Evolutionary conservation across 495 filamentous ascomycete species (phyloP).

Genomic region (Jackrogersella minutella): DNA sequence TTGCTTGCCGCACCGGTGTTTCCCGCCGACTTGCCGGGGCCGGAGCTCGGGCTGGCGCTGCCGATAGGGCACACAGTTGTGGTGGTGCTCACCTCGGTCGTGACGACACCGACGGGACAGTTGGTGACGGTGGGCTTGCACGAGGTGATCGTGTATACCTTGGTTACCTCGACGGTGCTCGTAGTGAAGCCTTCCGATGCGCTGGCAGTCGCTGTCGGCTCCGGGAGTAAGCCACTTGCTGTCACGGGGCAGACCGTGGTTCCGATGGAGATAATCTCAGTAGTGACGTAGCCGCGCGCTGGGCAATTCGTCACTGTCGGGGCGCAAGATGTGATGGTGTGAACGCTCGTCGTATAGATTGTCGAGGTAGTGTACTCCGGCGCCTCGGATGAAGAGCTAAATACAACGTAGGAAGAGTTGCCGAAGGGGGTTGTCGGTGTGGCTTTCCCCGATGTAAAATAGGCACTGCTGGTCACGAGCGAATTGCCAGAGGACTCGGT

Average conservation of each 20-base stretch:
- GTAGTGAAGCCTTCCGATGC: constrained; percentile 21
- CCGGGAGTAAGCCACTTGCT: constrained; percentile 1
- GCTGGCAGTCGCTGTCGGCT: constrained; percentile 20
- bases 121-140: constrained; percentile 65
- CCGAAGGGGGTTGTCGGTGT: background rate
- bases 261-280: constrained; percentile 39
- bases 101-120: constrained; percentile 55
- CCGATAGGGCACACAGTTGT: constrained; percentile 48
- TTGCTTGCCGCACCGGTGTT: constrained; percentile 1
- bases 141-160: constrained; percentile 65
- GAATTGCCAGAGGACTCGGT: constrained; percentile 11
- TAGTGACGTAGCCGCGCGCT: constrained; percentile 27
- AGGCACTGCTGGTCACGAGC: background rate
- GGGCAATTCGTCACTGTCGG: constrained; percentile 68
- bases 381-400: background rate
- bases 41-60: background rate
- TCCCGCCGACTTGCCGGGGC: background rate
- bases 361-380: constrained; percentile 37
- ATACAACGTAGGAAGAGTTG: constrained; percentile 3
- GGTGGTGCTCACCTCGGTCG: constrained; percentile 39
- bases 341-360: constrained; percentile 42
- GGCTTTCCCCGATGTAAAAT: background rate
- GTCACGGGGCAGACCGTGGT: constrained; percentile 47
- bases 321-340: constrained; percentile 68
- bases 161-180: constrained; percentile 23